phyloP scores from a whole-genome alignment of 2,329 filamentous ascomycete genomes.

The Clonostachys rhizophaga region DNA sequence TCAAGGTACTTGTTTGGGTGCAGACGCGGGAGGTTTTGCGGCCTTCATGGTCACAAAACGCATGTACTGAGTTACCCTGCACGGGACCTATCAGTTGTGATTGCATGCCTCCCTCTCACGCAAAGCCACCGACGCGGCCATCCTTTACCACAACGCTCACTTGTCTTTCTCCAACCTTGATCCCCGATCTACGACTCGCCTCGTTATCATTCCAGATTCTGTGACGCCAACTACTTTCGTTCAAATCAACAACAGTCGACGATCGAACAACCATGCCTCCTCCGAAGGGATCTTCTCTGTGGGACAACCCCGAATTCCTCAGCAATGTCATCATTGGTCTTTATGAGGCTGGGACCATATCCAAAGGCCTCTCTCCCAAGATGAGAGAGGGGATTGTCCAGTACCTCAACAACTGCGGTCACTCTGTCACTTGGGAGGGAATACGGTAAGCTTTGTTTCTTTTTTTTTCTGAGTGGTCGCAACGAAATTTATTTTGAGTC shows the following conservation, averaged over 20 bases:
- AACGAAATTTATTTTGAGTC: constrained; percentile 2
- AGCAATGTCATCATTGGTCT: constrained; percentile 23
- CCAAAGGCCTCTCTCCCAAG: constrained; percentile 16
- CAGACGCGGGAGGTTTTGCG: too few relatives aligned
- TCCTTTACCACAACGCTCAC: neutral
- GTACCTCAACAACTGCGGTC: constrained; percentile 22
- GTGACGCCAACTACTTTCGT: too few relatives aligned
- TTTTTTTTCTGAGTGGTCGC: neutral
- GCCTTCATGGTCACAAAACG: too few relatives aligned
- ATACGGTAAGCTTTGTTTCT: constrained; percentile 29
- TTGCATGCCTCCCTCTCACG: too few relatives aligned
- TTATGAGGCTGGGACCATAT: constrained; percentile 17
- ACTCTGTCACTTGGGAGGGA: constrained; percentile 34
- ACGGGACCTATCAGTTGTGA: too few relatives aligned
- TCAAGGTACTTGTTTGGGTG: too few relatives aligned
- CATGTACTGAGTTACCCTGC: too few relatives aligned
- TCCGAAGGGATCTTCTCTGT: constrained; percentile 6
- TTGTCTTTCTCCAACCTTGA: neutral
- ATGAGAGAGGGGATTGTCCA: constrained; percentile 20
- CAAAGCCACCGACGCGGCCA: too few relatives aligned
- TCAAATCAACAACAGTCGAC: neutral
- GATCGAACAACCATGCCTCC: neutral
- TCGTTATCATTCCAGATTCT: too few relatives aligned
- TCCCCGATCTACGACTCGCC: too few relatives aligned
- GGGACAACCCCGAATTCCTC: constrained; percentile 25